Percentiles rank a stretch among this genome's conserved stretches.
Conservation (phyloP, 2,329 filamentous ascomycete genomes). For the Sporothrix pseudoabietina region DNA sequence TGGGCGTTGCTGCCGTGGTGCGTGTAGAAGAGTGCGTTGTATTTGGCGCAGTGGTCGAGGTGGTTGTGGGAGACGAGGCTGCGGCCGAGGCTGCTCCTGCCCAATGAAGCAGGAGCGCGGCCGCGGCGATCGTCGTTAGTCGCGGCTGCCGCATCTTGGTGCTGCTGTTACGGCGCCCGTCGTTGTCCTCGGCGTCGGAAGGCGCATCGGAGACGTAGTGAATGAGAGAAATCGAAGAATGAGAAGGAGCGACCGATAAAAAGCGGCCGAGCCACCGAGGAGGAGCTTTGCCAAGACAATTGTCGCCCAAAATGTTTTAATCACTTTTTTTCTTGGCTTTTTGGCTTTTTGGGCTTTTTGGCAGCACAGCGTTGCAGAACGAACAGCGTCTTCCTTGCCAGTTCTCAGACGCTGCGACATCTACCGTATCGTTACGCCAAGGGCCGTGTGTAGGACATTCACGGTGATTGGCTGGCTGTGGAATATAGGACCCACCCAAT, state of each 20-base stretch:
- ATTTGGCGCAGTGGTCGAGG: neutral
- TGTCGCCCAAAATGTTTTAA: constrained; percentile 15
- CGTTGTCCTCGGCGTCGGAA: neutral
- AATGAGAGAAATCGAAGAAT: neutral
- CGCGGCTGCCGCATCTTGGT: constrained; percentile 26
- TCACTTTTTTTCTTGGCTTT: neutral
- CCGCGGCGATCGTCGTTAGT: constrained; percentile 17
- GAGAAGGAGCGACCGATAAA: neutral
- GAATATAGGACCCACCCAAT: constrained; percentile 21
- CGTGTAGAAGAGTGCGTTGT: constrained; percentile 14
- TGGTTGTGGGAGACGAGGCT: constrained; percentile 1
- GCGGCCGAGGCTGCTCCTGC: constrained; percentile 10
- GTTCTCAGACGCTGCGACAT: neutral
- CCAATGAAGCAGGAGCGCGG: constrained; percentile 1
- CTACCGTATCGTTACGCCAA: constrained; percentile 10
- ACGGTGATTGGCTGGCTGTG: constrained; percentile 6
- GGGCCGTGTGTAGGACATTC: neutral
- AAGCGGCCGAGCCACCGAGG: neutral
- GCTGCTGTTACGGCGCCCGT: constrained; percentile 7
- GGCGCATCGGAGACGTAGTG: neutral
- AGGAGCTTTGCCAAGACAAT: constrained; percentile 25
- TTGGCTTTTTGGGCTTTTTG: neutral
- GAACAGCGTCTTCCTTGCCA: neutral
- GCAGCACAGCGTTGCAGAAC: neutral
- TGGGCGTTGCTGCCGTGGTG: constrained; percentile 31